Base-by-base conservation (phyloP, 345 rosid species). In the Heritiera littoralis region DNA sequence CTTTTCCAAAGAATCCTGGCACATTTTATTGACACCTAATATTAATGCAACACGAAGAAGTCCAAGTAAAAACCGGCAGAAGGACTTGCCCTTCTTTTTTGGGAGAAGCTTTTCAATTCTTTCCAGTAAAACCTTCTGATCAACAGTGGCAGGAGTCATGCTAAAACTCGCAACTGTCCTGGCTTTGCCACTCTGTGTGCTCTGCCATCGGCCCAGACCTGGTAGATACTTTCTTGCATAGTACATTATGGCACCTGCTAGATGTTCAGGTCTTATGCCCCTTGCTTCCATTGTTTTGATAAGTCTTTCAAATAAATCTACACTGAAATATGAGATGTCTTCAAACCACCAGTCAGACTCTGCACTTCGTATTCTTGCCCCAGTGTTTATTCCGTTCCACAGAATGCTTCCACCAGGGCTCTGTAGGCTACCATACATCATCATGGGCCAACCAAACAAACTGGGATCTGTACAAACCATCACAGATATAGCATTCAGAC, bases 381-480 rank as follows among this genome's bases (percentile, higher is more conserved):
- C 99, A 0, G 99, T 96, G 87, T 90, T 90, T 87, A 96, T 94
- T 46, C 99, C 99, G 46, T 96, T 96, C 99, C 99, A 96, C 38
- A 96, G 80, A 79, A 94, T 96, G 86, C 99, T 96, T 77, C 99
- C 99, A 76, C 99, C 99, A 0, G 99, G 98, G 82, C 99, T 96
- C 83, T 92, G 99, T 80, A 90, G 85, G 74, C 93, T 92, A 65
- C 98, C 99, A 59, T 96, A 96, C 97, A 96, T 94, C 98, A 86
- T 92, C 99, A 96, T 92, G 18, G 99, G 99, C 99, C 99, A 96
- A 74, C 99, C 99, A 80, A 96, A 94, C 85, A 96, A 86, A 87
- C 97, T 94, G 58, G 99, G 97, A 82, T 96, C 99, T 6, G 99
- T 92, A 82, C 97, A 94, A 40, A 86, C 98, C 98, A 96, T 96